Conservation (phyloP, 352 stramenopile species). For the Phytophthora lateralis region DNA sequence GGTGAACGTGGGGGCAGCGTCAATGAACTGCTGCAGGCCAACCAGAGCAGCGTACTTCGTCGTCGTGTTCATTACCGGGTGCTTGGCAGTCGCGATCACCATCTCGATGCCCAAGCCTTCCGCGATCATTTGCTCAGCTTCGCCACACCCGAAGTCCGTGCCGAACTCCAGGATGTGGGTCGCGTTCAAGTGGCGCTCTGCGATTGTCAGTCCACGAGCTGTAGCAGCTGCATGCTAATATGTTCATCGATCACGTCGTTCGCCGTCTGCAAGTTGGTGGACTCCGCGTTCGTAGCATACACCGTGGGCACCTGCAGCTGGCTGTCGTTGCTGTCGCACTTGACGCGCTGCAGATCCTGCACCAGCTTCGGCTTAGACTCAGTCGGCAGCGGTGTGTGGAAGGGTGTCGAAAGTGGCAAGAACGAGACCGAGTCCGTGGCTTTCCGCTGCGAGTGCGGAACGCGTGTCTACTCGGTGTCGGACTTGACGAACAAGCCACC, state of each 20-base stretch:
- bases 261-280: conserved; percentile 58
- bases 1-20: conserved; percentile 14
- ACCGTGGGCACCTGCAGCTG: conserved; percentile 72
- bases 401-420: conserved; percentile 68
- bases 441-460: conserved; percentile 85
- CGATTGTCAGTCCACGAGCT: conserved; percentile 66
- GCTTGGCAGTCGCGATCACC: conserved; percentile 54
- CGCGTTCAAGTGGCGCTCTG: conserved; percentile 36
- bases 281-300: conserved; percentile 57
- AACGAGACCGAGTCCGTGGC: conserved; percentile 62
- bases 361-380: conserved; percentile 52
- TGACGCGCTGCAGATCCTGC: conserved; percentile 53
- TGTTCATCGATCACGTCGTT: conserved; percentile 53
- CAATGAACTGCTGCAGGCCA: conserved; percentile 51
- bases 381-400: conserved; percentile 70
- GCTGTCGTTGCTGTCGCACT: conserved; percentile 45
- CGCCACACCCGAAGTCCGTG: conserved; percentile 56
- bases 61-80: conserved; percentile 34
- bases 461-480: conserved; percentile 71
- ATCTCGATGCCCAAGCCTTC: conserved; percentile 65
- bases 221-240: conserved; percentile 67
- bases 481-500: conserved; percentile 50
- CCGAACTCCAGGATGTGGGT: conserved; percentile 86
- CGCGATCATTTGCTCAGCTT: conserved; percentile 47
- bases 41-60: conserved; percentile 35